Evolutionary conservation across 352 stramenopile species (phyloP).

Genomic region (Pythium periplocum): DNA sequence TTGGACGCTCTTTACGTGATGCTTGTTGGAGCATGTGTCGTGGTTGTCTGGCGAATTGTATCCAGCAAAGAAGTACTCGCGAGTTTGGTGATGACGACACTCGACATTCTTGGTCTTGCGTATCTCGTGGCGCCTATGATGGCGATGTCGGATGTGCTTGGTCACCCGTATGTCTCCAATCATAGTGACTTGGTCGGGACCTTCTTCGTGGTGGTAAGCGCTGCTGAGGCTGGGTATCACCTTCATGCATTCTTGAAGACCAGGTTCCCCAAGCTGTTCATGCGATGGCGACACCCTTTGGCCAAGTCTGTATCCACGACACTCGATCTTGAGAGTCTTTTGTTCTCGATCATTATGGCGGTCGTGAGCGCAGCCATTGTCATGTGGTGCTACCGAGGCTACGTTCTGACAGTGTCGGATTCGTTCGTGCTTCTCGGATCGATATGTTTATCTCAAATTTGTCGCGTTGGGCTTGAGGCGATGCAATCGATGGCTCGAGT

Average conservation of each 20-base stretch:
- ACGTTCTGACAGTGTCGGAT: conserved; percentile 11
- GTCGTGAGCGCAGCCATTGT: conserved; percentile 14
- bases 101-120: conserved; percentile 50
- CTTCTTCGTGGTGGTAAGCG: conserved; percentile 34
- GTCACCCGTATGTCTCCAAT: conserved; percentile 30
- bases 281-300: conserved; percentile 3
- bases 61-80: conserved; percentile 50
- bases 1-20: conserved; percentile 59
- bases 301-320: conserved; percentile 11
- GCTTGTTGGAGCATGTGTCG: conserved; percentile 34
- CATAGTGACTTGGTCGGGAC: conserved; percentile 30
- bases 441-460: conserved; percentile 15
- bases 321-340: conserved; percentile 13
- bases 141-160: conserved; percentile 49
- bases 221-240: conserved; percentile 11
- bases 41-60: conserved; percentile 54
- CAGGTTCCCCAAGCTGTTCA: conserved; percentile 1
- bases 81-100: conserved; percentile 40
- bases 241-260: conserved; percentile 8
- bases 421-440: conserved; percentile 8
- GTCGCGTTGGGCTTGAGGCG: conserved; percentile 28
- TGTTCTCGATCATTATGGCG: conserved; percentile 32
- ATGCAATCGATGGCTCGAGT: conserved; percentile 38
- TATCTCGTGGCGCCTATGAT: conserved; percentile 62
- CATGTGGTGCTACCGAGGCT: conserved; percentile 11